Base-by-base conservation (phyloP, 176 grass and related monocot genomes). In the Coix lacrymajobi region DNA sequence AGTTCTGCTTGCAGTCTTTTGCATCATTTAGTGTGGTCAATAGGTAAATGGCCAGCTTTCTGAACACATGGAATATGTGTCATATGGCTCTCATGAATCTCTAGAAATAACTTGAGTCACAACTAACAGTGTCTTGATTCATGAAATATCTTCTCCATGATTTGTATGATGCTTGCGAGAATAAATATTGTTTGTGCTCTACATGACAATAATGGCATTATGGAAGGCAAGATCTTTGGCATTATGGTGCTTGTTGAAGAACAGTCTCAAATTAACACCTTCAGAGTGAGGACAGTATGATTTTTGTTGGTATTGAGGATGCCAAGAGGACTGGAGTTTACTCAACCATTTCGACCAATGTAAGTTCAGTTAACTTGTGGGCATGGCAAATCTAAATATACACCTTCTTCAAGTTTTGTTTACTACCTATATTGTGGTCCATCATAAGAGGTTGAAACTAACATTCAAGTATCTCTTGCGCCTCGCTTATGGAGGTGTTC, bases 21-120 rank as follows among this genome's bases (percentile, higher is more conserved):
- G 96, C 92, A 62, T 99, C 96, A n/a, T 99, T 99, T 88, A 91
- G 81, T 75, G 88, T 90, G 76, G 96, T 93, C 69, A 93, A 95
- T 77, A 90, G 96, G 93, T 96, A 89, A 79, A 30, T 79, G 19
- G 52, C 74, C 49, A 77, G 20, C 40, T 67, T 84, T n/a, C 54
- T 65, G 41, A 78, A 45, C 24, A 34, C 57, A 77, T 62, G 8
- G 57, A 32, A 44, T 43, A 43, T 37, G 7, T 82, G 43, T 76
- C 45, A n/a, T 77, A 56, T 56, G 71, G 34, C 56, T 82, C 34
- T 58, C 37, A 40, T 43, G 34, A 41, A 78, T 52, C 74, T 10
- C 15, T 15, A 45, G 24, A 37, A 77, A 30, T 26, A 54, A 40
- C 11, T n/a, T 60, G 10, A 26, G 56, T 26, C 56, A 25, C 10